Evolutionary conservation across 2,329 filamentous ascomycete species (phyloP).

Genomic region (Sordariomycetes sp.): DNA sequence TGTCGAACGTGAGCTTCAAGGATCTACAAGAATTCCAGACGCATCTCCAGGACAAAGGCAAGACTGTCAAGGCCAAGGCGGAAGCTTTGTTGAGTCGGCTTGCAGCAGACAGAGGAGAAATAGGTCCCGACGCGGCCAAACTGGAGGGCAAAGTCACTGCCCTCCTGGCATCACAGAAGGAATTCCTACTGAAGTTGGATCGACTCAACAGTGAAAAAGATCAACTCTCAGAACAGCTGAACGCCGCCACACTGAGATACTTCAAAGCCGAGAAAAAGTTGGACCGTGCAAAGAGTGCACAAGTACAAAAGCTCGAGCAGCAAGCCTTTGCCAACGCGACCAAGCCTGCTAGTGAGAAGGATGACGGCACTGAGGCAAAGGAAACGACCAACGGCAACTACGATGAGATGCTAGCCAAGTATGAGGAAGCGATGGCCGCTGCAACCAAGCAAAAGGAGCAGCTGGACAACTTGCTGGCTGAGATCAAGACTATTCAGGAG

Average conservation of each 20-base stretch:
- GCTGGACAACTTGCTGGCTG: conserved; percentile 65
- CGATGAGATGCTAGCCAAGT: conserved; percentile 63
- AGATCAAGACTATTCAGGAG: conserved; percentile 65
- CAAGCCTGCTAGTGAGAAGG: conserved; percentile 28
- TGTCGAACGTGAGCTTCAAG: conserved; percentile 52
- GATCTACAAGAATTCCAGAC: conserved; percentile 66
- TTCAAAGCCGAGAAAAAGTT: conserved; percentile 94
- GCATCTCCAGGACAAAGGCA: conserved; percentile 69
- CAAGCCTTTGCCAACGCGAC: conserved; percentile 68
- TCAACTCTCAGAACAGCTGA: conserved; percentile 74
- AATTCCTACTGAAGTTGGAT: conserved; percentile 67
- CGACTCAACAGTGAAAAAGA: conserved; percentile 71
- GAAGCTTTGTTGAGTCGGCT: conserved; percentile 56
- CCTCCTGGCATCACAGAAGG: conserved; percentile 75
- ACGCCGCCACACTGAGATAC: conserved; percentile 81
- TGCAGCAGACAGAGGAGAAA: conserved; percentile 37
- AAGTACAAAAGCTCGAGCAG: conserved; percentile 86
- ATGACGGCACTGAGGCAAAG: conserved; percentile 34
- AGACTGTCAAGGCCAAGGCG: conserved; percentile 66
- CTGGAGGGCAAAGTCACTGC: conserved; percentile 68
- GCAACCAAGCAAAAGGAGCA: conserved; percentile 83
- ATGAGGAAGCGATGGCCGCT: conserved; percentile 68
- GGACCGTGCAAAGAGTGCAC: conserved; percentile 78
- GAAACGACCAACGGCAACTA: conserved; percentile 36
- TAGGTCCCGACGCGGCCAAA: conserved; percentile 59